Conservation (phyloP, 441 rosid species). For the Raphanus hybrid region DNA sequence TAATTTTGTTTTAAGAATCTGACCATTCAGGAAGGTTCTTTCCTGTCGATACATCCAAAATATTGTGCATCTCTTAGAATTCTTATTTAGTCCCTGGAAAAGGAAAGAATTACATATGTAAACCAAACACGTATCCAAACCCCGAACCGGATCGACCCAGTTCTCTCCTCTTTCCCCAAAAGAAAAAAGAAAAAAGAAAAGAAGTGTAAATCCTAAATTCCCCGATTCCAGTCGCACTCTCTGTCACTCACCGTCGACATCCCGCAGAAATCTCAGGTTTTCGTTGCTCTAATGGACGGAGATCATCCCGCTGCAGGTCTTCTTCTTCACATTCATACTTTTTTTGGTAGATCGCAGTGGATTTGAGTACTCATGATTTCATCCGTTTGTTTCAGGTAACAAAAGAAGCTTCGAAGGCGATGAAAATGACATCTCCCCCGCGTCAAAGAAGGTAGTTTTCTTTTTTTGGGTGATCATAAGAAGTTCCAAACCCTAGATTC, state of each 20-base stretch:
- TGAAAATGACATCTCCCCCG: slow-evolving; percentile 70
- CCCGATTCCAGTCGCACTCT: not conserved
- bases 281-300: slow-evolving; percentile 46
- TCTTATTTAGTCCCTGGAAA: no score
- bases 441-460: slow-evolving; percentile 69
- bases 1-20: no score
- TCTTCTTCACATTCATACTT: slow-evolving; percentile 29
- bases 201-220: not conserved
- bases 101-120: no score
- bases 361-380: no score
- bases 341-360: not conserved
- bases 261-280: not conserved
- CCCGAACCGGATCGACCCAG: no score
- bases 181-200: no score
- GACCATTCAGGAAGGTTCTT: no score
- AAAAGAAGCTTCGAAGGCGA: slow-evolving; percentile 90
- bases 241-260: not conserved
- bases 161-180: no score
- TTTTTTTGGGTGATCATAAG: not conserved
- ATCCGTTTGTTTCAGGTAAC: slow-evolving; percentile 44
- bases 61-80: no score
- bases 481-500: not conserved
- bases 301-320: slow-evolving; percentile 62
- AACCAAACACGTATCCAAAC: no score
- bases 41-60: no score